Base-by-base conservation (phyloP, 176 grass and related monocot genomes). In the Calamus simplicifolius region DNA sequence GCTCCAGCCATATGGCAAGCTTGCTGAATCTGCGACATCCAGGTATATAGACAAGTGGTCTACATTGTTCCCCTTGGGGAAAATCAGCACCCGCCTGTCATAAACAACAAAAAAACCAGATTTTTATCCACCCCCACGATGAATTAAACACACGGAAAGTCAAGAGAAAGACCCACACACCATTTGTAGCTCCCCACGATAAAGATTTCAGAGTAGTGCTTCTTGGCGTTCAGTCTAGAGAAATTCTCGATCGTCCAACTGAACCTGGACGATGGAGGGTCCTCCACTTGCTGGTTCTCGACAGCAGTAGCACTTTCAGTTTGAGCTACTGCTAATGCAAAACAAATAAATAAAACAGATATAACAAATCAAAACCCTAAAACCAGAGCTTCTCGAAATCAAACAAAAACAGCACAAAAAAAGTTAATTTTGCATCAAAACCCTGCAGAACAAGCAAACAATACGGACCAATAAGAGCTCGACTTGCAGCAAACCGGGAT, bases 21-120 rank as follows among this genome's bases (percentile, higher is more conserved):
- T 81, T 58, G 73, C 31, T 66, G 94, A 92, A 81, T 99, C 94
- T 0, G 94, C 94, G 43, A 99, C 88, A 79, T 99, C 94, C 81
- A 98, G 70, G 78, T 98, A 98, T 79, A 92, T 92, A 28, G 94
- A 98, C 64, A 98, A 71, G 62, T 85, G 80, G 60, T 93, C 94
- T 35, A 93, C 88, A 84, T 99, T 99, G 69, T 99, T 99, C 70
- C 94, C 94, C 57, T 89, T 83, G 16, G 94, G 94, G 68, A 99
- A 99, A 78, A 99, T 86, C 76, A 99, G 71, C 68, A 93, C 81
- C 60, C 94, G 73, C 94, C 94, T 99, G 61, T 62, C 64, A 73
- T 69, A 67, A 52, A 76, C 35, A 69, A 52, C 49, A 2, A 26
- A 14, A 68, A 19, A 13, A 56, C 23, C 30, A 56, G 16, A 15